Base-by-base conservation (phyloP, 768 basidiomycete genomes). In the Clitopilus passeckerianus region DNA sequence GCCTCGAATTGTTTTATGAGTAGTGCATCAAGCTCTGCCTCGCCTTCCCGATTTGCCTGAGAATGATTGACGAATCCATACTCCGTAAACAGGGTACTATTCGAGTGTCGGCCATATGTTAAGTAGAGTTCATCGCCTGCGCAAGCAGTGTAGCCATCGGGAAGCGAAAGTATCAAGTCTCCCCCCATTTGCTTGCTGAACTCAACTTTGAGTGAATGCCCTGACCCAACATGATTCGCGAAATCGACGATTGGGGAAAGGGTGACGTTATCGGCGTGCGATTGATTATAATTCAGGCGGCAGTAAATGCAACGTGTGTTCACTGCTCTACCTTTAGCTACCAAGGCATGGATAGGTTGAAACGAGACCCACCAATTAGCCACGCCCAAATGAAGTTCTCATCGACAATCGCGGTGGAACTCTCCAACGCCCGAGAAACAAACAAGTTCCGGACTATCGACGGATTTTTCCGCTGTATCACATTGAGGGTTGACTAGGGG, bases 171-270 rank as follows among this genome's bases (percentile, higher is more conserved):
- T 22, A 72, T 75, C 61, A 86, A 78, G 44, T 82, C 74, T n/a
- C 80, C 78, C 5, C 77, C 77, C 16, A 50, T 18, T 50, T 50
- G 16, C 46, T 50, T 50, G 46, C 46, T 50, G 12, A 50, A 50
- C 3, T 50, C 46, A 5, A 50, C 46, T 23, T 50, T 50, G n/a
- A 50, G 46, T 1, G 7, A 9, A 18, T 50, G 16, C 46, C 5
- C 12, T 23, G 46, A 7, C 41, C 74, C 63, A 1, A 77, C 75
- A 64, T 97, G 95, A 65, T 97, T 97, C 14, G 92, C 92, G 61
- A 98, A 89, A 74, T 98, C 96, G 56, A 97, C 77, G 34, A 97
- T 78, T 8, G 96, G 96, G 61, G 91, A 91, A 59, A 98, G 78
- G 0, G 94, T 91, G 60, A 95, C 73, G 67, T 96, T 95, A 69